Evolutionary conservation across 176 grass and related monocot species (phyloP).

Genomic region (Bonia amplexicaulis): DNA sequence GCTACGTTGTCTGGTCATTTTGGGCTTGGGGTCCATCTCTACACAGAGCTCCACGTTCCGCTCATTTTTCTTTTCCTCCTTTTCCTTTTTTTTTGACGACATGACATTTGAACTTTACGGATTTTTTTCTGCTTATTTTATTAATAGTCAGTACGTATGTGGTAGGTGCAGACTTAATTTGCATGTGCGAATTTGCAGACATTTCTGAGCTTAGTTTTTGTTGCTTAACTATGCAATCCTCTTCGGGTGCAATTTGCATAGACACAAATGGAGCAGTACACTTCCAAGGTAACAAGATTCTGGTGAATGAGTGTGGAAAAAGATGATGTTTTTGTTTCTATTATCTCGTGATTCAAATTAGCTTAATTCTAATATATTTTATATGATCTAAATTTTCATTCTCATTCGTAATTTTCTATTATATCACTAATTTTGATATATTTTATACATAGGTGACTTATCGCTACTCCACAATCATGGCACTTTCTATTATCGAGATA

Average conservation of each 20-base stretch:
- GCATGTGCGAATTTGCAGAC: not conserved
- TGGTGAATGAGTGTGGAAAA: too few relatives aligned
- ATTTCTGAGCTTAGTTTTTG: not conserved
- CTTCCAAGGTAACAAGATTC: too few relatives aligned
- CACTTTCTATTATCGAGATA: too few relatives aligned
- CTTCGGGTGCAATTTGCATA: not conserved
- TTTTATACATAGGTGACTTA: too few relatives aligned
- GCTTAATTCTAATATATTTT: too few relatives aligned
- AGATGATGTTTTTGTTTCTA: too few relatives aligned
- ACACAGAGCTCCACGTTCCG: not conserved
- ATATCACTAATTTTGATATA: too few relatives aligned
- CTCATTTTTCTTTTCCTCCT: too few relatives aligned
- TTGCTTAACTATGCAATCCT: not conserved
- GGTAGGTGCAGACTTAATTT: not conserved
- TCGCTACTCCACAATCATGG: too few relatives aligned
- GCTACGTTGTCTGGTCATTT: conserved; percentile 41
- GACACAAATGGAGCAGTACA: not conserved
- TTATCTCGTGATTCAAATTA: too few relatives aligned
- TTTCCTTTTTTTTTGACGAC: not conserved
- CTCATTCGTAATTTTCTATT: too few relatives aligned
- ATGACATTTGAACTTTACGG: conserved; percentile 1
- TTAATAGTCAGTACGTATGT: not conserved
- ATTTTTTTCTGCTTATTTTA: not conserved
- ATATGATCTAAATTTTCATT: too few relatives aligned
- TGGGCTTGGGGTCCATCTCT: conserved; percentile 19